Base-by-base conservation (phyloP, 1,284 basidiomycete species). In the Trichosporon ovoides region DNA sequence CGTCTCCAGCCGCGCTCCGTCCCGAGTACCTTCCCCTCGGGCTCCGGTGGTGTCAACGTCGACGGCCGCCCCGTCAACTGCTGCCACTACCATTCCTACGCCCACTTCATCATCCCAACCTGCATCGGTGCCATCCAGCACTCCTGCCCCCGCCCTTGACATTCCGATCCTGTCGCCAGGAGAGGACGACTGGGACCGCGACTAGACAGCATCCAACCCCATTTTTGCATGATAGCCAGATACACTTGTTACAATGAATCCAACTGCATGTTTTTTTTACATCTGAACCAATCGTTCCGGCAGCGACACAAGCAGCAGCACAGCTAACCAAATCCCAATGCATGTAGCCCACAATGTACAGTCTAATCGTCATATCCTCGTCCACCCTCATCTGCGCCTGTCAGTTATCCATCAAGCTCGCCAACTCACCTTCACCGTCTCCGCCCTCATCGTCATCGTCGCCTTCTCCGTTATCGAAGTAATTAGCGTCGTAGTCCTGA, bases 401-500 rank as follows among this genome's bases (percentile, higher is more conserved):
- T 55, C 43, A 55, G 53, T 20, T 36, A 12, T 3, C 31, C 18
- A 3, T 16, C 33, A 31, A 11, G 38, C 33, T 9, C 9, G 6
- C 1, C 6, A 11, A 34, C 56, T 53, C 43, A 52, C 56, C 43
- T 3, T 60, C 51, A 3, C 43, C 54, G 16, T 73, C 75, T 12
- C 71, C 74, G 7, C 62, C 73, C 16, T 61, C 64, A 52, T 75
- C 75, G 43, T 75, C 75, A 40, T 75, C 76, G 43, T 77, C 76
- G 6, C 71, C 74, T 64, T 76, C 74, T 24, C 76, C 76, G 58
- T 76, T 76, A 56, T 78, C 77, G 63, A 78, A 78, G 66, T 78
- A 77, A 40, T 78, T 76, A 5, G 68, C 66, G 56, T 76, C 77
- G 49, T 78, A 78, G 62, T 78, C 77, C 58, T 73, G 72, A 62